Evolutionary conservation across 2,329 filamentous ascomycete species (phyloP), one percentile per base, ranked within the genome.

Genomic region (Diaporthe vexans): DNA sequence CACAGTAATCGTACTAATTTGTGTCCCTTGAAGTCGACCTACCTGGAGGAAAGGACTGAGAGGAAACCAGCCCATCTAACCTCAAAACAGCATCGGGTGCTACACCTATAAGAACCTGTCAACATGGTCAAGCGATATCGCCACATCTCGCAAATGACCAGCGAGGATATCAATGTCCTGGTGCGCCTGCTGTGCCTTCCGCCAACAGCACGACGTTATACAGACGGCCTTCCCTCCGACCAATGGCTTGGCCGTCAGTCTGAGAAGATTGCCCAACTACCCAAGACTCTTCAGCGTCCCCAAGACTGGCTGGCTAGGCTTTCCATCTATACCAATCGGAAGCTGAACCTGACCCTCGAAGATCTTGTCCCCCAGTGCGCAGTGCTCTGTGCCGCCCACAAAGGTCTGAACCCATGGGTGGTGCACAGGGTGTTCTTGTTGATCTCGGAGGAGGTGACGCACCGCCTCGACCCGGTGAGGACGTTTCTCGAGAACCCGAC

Each of bases 381-480:
- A 19, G 70, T 75, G 13, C 76, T 80, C 29, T 80, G 79, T 73
- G 46, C 29, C 24, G 54, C 58, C 15, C 79, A 80, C 51, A 57
- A 57, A 21, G 67, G 65, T 24, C 72, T 81, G 21, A 76, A 79
- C 58, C 79, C 79, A 17, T 71, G 24, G 11, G 35, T 80, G 4
- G 35, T 79, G 21, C 84, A 84, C 57, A 81, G 81, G 24, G 77
- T 88, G n/a, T 86, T 86, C 78, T 65, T 83, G 24, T 80, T 85
- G 8, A 63, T 89, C 9, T 80, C 79, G 0, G 79, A 82, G 9
- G 88, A 89, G 78, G 81, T 82, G 37, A 87, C 83, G 0, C 77
- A 77, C 8, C 81, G 81, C 17, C 75, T 81, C 2, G 78, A 80
- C 21, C 76, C 76, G 1, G 78, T 84, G 57, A 80, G 83, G 13